A percentile compares a stretch with the other conserved stretches of the same genome.
Evolutionary conservation across 1,139 yeast species (phyloP).

Genomic region (Suhomyces ambrosiae): DNA sequence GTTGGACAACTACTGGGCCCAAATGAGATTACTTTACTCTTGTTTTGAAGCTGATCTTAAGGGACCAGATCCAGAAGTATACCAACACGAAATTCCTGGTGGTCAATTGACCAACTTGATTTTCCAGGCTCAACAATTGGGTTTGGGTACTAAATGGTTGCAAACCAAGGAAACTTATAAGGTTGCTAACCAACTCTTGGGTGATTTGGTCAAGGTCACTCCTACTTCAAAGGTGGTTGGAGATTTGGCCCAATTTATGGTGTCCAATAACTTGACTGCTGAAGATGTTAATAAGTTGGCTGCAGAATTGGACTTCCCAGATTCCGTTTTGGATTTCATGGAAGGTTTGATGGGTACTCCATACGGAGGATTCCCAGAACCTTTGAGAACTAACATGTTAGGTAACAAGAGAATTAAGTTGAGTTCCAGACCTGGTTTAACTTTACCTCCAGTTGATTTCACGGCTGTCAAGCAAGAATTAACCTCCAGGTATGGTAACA

Average conservation of each 20-base stretch:
- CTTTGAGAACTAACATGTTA: constrained; percentile 86
- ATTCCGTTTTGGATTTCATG: constrained; percentile 94
- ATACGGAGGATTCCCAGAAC: constrained; percentile 99
- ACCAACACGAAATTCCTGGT: constrained; percentile 98
- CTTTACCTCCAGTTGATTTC: constrained; percentile 80
- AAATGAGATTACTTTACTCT: constrained; percentile 93
- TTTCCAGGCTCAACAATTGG: constrained; percentile 99
- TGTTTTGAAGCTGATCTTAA: constrained; percentile 98
- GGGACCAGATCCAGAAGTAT: constrained; percentile 99
- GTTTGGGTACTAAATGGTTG: constrained; percentile 93
- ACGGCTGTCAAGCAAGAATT: constrained; percentile 71
- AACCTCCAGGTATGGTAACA: constrained; percentile 58
- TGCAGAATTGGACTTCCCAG: constrained; percentile 93
- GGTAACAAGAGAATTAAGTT: constrained; percentile 85
- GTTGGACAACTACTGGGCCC: constrained; percentile 95
- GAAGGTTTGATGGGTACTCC: constrained; percentile 99
- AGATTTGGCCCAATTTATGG: constrained; percentile 98
- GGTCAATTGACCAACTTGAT: constrained; percentile 96
- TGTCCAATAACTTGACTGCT: constrained; percentile 81
- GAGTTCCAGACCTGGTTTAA: constrained; percentile 87
- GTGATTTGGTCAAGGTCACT: constrained; percentile 96
- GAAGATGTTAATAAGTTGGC: constrained; percentile 90
- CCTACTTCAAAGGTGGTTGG: constrained; percentile 99
- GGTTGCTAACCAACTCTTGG: constrained; percentile 84
- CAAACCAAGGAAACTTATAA: constrained; percentile 93